phyloP scores from a whole-genome alignment of 768 basidiomycete species.

The Leccinum barrowsii region DNA sequence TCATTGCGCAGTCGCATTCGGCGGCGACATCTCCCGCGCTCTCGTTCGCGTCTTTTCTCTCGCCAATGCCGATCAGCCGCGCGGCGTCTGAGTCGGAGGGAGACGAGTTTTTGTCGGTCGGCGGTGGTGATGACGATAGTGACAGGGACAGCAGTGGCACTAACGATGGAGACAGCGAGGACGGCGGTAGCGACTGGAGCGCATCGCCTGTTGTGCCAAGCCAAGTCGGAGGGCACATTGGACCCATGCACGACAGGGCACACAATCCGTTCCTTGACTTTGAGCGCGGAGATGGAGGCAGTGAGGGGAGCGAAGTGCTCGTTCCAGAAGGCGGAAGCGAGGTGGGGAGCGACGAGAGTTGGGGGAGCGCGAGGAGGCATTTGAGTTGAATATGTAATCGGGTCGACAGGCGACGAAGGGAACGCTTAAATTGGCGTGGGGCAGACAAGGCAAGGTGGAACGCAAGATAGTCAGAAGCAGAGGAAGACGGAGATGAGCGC shows the following conservation, averaged over 20 bases:
- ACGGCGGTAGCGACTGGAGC: slow-evolving; percentile 11
- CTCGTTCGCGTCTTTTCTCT: slow-evolving; percentile 25
- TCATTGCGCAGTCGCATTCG: not conserved
- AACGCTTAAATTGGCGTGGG: not conserved
- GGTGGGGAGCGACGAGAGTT: slow-evolving; percentile 22
- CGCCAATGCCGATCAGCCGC: slow-evolving; percentile 19
- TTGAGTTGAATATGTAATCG: not conserved
- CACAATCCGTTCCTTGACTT: slow-evolving; percentile 25
- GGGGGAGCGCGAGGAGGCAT: slow-evolving; percentile 23
- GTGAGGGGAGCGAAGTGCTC: slow-evolving; percentile 21
- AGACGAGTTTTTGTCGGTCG: slow-evolving; percentile 27
- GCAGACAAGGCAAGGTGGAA: not conserved
- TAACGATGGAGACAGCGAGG: not conserved
- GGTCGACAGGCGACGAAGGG: not conserved
- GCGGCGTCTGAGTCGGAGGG: slow-evolving; percentile 19
- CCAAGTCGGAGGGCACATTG: not conserved
- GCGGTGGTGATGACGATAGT: slow-evolving; percentile 7
- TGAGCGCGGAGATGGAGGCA: slow-evolving; percentile 6
- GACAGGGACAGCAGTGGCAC: not conserved
- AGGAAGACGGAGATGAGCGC: not conserved
- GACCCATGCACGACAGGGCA: slow-evolving; percentile 2
- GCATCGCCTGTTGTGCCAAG: not conserved
- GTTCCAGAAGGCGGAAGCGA: slow-evolving; percentile 17
- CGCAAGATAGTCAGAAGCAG: not conserved
- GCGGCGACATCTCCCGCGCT: slow-evolving; percentile 15